phyloP scores from a whole-genome alignment of 1,284 basidiomycete species.

The Tylopilus sp. region DNA sequence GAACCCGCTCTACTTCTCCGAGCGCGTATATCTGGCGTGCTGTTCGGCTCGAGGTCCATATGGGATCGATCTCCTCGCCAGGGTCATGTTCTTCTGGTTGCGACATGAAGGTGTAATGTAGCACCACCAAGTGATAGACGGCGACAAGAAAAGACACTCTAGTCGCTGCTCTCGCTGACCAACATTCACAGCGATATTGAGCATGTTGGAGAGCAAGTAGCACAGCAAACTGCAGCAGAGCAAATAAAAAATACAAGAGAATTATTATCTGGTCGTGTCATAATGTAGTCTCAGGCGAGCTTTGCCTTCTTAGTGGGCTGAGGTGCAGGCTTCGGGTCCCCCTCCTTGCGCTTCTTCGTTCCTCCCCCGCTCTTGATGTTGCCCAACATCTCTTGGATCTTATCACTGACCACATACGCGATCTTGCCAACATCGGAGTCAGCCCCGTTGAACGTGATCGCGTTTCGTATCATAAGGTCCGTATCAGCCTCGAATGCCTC shows the following conservation, averaged over 20 bases:
- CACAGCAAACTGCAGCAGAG: slow-evolving; percentile 32
- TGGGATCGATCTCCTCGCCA: slow-evolving; percentile 56
- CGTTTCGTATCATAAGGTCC: slow-evolving; percentile 83
- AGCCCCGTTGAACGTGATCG: slow-evolving; percentile 80
- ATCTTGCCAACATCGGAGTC: slow-evolving; percentile 74
- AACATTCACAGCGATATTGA: neutral
- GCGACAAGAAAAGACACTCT: neutral
- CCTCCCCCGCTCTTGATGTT: slow-evolving; percentile 45
- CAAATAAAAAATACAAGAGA: slow-evolving; percentile 29
- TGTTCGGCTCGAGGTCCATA: slow-evolving; percentile 78
- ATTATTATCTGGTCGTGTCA: slow-evolving; percentile 31
- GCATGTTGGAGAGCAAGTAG: slow-evolving; percentile 25
- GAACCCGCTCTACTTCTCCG: slow-evolving; percentile 78
- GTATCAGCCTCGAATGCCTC: slow-evolving; percentile 82
- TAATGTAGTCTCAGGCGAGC: slow-evolving; percentile 41
- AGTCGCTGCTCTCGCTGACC: neutral
- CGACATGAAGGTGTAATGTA: slow-evolving; percentile 12
- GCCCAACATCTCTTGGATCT: slow-evolving; percentile 52
- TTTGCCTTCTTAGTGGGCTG: slow-evolving; percentile 70
- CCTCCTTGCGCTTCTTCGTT: slow-evolving; percentile 66
- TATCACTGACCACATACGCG: slow-evolving; percentile 49
- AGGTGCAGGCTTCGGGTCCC: slow-evolving; percentile 52
- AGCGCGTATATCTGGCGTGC: slow-evolving; percentile 78
- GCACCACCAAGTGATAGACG: neutral
- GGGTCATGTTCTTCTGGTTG: slow-evolving; percentile 17